Evolutionary conservation across 1,139 yeast genomes (phyloP), one percentile per base, ranked within the genome.

Genomic region (Lodderomyces beijingensis): DNA sequence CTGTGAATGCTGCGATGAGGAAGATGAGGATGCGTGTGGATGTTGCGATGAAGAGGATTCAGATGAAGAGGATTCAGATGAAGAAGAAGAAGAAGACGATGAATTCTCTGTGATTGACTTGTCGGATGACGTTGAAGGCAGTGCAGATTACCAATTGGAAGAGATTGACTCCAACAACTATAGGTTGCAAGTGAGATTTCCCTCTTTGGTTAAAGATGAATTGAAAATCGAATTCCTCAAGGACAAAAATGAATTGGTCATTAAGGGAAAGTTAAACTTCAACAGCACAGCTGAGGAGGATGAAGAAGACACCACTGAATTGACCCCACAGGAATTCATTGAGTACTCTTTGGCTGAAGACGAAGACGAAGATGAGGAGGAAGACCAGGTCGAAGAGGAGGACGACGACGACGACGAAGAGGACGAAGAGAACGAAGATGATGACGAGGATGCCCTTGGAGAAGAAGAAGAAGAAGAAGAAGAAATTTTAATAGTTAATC

Each of bases 91-190:
- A 37, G 55, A 59, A 11, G 71, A 64, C 25, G 64, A 61, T 13
- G 68, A 62, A 33, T 50, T 55, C 36, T 59, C 56, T 33, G 50
- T 67, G 20, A 61, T 67, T 40, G 74, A 68, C 46, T 62, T 67
- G 47, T 51, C 67, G 30, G 59, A 58, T 34, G 74, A 68, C 46
- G 61, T 68, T 45, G 62, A 57, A 39, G 54, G 65, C 47, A 62
- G 70, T 34, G 67, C 65, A 43, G 74, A 68, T 47, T 67, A 70
- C 47, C 72, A 67, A 48, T 58, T 68, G 44, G 50, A 56, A 27
- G 63, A 67, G 43, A 45, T 62, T 18, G 65, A 65, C 39, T 68
- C 64, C 28, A 53, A 60, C 39, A 60, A 62, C 15, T 69, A 66
- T 51, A 64, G 63, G 44, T 60, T 68, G 45, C 58, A 53, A 41